These are phyloP conservation scores for Monosporascus sp. DNA, from an alignment of 2,329 filamentous ascomycete genomes.

Conservation along the genomic window DNA sequence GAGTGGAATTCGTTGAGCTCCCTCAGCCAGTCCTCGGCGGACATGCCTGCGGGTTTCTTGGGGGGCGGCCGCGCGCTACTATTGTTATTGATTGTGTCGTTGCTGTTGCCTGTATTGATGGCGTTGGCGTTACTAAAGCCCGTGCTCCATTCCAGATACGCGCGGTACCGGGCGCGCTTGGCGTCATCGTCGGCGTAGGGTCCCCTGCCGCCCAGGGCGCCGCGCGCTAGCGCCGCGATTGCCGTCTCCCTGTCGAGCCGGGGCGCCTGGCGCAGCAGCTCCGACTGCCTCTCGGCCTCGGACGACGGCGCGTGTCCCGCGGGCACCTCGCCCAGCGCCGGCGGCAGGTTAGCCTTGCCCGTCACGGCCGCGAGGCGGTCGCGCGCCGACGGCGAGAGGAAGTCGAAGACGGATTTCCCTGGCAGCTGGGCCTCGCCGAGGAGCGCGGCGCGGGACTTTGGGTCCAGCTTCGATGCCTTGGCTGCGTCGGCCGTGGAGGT, in stretches of 20 bases:
- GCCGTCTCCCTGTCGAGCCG: slow-evolving; percentile 62
- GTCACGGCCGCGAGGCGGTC: slow-evolving; percentile 71
- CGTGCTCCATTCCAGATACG: slow-evolving; percentile 73
- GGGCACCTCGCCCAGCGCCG: slow-evolving; percentile 69
- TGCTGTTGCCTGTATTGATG: not conserved
- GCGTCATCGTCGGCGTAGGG: slow-evolving; percentile 79
- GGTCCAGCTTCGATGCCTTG: slow-evolving; percentile 69
- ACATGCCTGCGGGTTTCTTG: slow-evolving; percentile 31
- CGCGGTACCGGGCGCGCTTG: slow-evolving; percentile 76
- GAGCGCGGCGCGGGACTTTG: slow-evolving; percentile 69
- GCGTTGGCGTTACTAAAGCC: slow-evolving; percentile 42
- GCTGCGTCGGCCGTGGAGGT: slow-evolving; percentile 72
- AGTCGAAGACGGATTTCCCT: slow-evolving; percentile 95
- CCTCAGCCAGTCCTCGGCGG: slow-evolving; percentile 68
- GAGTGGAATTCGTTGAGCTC: slow-evolving; percentile 73
- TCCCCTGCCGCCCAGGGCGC: slow-evolving; percentile 52
- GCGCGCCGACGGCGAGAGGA: slow-evolving; percentile 71
- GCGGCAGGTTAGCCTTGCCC: slow-evolving; percentile 71
- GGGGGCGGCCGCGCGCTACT: slow-evolving; percentile 44
- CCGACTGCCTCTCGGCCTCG: slow-evolving; percentile 56
- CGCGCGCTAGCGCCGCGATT: slow-evolving; percentile 62
- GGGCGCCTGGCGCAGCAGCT: slow-evolving; percentile 55
- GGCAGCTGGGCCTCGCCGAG: slow-evolving; percentile 78
- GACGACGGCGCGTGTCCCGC: slow-evolving; percentile 53
- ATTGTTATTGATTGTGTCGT: not conserved